A percentile compares a stretch with the other conserved stretches of the same genome.
phyloP scores from a whole-genome alignment of 2,329 filamentous ascomycete species.

The Escovopsis sp. region DNA sequence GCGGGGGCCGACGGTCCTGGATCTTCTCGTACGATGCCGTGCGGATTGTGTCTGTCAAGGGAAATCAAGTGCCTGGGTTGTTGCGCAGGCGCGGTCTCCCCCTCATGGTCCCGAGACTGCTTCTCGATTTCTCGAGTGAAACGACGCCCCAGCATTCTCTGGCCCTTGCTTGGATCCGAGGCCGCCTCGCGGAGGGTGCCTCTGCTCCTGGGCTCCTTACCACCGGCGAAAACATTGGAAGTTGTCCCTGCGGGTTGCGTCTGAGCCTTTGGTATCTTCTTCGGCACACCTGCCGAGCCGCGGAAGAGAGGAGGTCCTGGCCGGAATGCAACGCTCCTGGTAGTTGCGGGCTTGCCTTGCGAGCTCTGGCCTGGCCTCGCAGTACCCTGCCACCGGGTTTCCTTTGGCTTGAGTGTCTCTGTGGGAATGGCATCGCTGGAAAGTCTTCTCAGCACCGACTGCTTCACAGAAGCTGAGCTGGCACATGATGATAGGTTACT shows the following conservation, averaged over 20 bases:
- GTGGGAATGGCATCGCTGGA: neutral
- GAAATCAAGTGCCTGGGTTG: slow-evolving; percentile 14
- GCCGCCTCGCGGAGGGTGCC: slow-evolving; percentile 23
- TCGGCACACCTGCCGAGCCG: neutral
- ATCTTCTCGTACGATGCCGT: neutral
- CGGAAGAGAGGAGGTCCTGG: too few species aligned
- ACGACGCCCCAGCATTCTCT: slow-evolving; percentile 25
- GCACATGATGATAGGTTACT: too few species aligned
- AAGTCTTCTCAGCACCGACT: too few species aligned
- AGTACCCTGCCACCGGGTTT: too few species aligned
- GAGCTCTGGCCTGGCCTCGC: neutral
- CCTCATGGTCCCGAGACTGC: slow-evolving; percentile 27
- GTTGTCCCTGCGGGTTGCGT: neutral
- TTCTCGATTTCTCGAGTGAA: slow-evolving; percentile 27
- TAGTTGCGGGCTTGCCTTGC: too few species aligned
- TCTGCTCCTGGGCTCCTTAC: slow-evolving; percentile 24
- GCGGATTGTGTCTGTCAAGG: slow-evolving; percentile 12
- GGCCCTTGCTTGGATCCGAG: slow-evolving; percentile 25
- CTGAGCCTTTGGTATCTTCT: neutral
- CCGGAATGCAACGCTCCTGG: neutral
- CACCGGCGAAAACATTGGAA: slow-evolving; percentile 31
- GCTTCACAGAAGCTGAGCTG: too few species aligned
- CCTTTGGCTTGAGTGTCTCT: too few species aligned
- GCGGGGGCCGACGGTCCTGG: neutral
- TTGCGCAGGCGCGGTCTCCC: slow-evolving; percentile 22